Evolutionary conservation across 352 stramenopile species (phyloP), one percentile per base, ranked within the genome.

Genomic region (Thraustochytrium sp.): DNA sequence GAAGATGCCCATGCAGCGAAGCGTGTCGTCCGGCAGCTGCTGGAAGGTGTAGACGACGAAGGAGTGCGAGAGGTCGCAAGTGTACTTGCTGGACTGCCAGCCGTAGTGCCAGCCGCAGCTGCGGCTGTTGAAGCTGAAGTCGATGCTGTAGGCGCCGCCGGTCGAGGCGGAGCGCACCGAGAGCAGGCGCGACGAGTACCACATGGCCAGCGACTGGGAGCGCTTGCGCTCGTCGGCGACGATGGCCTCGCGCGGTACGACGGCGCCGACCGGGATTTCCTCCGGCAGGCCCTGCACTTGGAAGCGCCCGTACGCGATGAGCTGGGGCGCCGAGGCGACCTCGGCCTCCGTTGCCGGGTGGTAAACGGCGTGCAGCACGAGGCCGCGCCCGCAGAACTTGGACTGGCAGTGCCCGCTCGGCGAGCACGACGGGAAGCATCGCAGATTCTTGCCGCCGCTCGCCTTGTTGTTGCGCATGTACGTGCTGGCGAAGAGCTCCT

Each of bases 401-500:
- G n/a, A n/a, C n/a, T n/a, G n/a, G 64, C 63, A 84, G 29, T 38
- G 40, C 9, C n/a, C 13, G 36, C 59, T n/a, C 64, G 85, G 75
- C 23, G 37, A 64, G 16, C 75, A 84, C 8, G 63, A 31, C 0
- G 75, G 75, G 49, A 84, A 84, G 46, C 75, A 84, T 18, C 75
- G 75, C 16, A 84, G 55, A 29, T 84, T 84, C 46, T 84, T 84
- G 18, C 85, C n/a, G 5, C 75, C 75, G 26, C 31, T 64, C 31
- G 36, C 65, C 38, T 84, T 84, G 75, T 84, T 84, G 59, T 84
- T 84, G 38, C 75, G 55, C 31, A 84, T 64, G 49, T 84, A 84
- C 5, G 44, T 63, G 34, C 63, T 42, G 5, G 38, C 68, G 31
- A 80, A 80, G 34, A 80, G 34, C 21, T n/a, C n/a, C n/a, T n/a